These are phyloP conservation scores for Zymoseptoria ardabiliae DNA, from an alignment of 2,329 filamentous ascomycete species.

Conservation along the genomic window DNA sequence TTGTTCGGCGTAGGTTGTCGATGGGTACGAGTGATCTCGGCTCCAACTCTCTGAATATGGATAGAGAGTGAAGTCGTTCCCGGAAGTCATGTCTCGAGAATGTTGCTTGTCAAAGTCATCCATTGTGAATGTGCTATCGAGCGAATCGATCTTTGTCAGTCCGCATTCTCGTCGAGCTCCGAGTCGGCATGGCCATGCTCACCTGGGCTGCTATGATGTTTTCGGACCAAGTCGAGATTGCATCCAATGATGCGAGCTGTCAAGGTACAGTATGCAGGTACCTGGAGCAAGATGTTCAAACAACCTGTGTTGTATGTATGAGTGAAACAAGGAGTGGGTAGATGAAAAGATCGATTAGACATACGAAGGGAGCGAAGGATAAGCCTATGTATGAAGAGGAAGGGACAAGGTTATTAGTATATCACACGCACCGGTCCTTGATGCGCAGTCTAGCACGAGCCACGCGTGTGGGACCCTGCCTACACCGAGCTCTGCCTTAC, in stretches of 20 bases:
- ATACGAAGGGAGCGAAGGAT: background rate
- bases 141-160: background rate
- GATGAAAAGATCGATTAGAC: background rate
- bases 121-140: background rate
- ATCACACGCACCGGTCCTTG: background rate
- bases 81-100: background rate
- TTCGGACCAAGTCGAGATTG: background rate
- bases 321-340: background rate
- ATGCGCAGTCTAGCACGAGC: constrained; percentile 11
- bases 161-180: background rate
- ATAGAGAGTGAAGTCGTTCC: constrained; percentile 29
- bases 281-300: background rate
- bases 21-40: constrained; percentile 22
- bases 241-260: background rate
- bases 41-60: constrained; percentile 26
- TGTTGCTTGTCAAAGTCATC: background rate
- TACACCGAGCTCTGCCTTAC: background rate
- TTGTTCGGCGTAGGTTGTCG: constrained; percentile 21
- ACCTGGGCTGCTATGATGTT: background rate
- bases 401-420: background rate
- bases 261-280: background rate
- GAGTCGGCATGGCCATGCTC: background rate
- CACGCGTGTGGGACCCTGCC: constrained; percentile 9
- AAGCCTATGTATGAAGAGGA: background rate
- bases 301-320: background rate